Base-by-base conservation (phyloP, 1,284 basidiomycete species). In the Ustilago vetiveriae region DNA sequence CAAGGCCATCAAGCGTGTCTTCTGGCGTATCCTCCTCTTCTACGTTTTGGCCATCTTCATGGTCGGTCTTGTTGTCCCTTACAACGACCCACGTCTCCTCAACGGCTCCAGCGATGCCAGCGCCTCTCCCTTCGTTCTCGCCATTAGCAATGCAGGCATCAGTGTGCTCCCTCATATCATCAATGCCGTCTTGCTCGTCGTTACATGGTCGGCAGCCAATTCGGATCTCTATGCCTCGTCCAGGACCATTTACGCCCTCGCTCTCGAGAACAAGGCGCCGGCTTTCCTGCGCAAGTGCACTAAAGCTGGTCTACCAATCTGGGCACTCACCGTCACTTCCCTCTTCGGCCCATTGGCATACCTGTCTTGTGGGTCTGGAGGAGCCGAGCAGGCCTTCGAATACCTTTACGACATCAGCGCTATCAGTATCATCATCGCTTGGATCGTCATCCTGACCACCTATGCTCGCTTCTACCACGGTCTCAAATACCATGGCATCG, bases 121-220 rank as follows among this genome's bases (percentile, higher is more conserved):
- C 38, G 59, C 60, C 22, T 67, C 62, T 27, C 74, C 74, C 35
- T 77, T 75, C 86, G 75, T 77, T 16, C 43, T 76, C 90, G 76
- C 78, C 36, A 56, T 84, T 55, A 67, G 72, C 16, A 65, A 76
- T 38, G 79, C 83, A 13, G 66, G 74, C n/a, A 83, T 82, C 60
- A 78, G 87, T 69, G 85, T 84, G 17, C 53, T 74, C 1, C 68
- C 72, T 0, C 16, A 27, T 22, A 40, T 71, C 22, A 90, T 93
- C 82, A 94, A 94, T 80, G 92, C 92, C 36, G 84, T 85, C 26
- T 79, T 91, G 37, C 84, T 91, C 49, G 87, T 88, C 19, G 90
- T 90, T 1, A 92, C 92, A 1, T 90, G 90, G 88, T 92, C 91
- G 6, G 91, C 92, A 6, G 90, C 90, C 8, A 90, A 88, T 48